Percentiles rank a stretch among this genome's conserved stretches.
Conservation (phyloP, 805 yeast species). For the Danielia reshetovae region DNA sequence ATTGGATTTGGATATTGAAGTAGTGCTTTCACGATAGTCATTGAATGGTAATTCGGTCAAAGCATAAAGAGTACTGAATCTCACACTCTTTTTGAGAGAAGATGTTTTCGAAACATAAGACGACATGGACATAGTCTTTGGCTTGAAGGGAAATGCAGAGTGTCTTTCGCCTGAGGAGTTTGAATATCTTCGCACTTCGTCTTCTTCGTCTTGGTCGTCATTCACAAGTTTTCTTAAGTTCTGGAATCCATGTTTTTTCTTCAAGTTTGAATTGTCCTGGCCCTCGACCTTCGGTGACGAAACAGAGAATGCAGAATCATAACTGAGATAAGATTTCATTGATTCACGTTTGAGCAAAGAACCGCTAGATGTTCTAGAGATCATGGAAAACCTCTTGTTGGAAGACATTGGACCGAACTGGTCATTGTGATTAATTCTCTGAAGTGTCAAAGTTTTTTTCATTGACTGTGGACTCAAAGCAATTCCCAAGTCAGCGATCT, state of each 20-base stretch:
- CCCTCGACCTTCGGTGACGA: slow-evolving; percentile 15
- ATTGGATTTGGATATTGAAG: slow-evolving; percentile 3
- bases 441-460: slow-evolving; percentile 15
- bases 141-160: slow-evolving; percentile 13
- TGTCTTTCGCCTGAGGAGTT: slow-evolving; percentile 3
- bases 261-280: slow-evolving; percentile 21
- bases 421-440: slow-evolving; percentile 25
- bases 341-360: slow-evolving; percentile 36
- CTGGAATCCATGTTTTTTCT: slow-evolving; percentile 48
- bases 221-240: slow-evolving; percentile 38
- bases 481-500: slow-evolving; percentile 40
- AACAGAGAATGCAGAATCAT: slow-evolving; percentile 53
- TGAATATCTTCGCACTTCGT: slow-evolving; percentile 1
- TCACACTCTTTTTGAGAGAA: slow-evolving; percentile 26
- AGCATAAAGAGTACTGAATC: slow-evolving; percentile 37
- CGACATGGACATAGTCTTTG: slow-evolving; percentile 7
- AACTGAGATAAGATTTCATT: slow-evolving; percentile 51
- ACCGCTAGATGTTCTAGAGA: slow-evolving; percentile 31
- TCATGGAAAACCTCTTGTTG: slow-evolving; percentile 15
- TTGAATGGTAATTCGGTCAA: slow-evolving; percentile 38
- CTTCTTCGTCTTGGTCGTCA: background rate
- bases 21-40: slow-evolving; percentile 12
- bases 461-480: slow-evolving; percentile 37
- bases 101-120: slow-evolving; percentile 20
- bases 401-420: slow-evolving; percentile 3